A percentile compares a stretch with the other conserved stretches of the same genome.
Conservation (phyloP, 768 basidiomycete species). For the Cantharellus anzutake region DNA sequence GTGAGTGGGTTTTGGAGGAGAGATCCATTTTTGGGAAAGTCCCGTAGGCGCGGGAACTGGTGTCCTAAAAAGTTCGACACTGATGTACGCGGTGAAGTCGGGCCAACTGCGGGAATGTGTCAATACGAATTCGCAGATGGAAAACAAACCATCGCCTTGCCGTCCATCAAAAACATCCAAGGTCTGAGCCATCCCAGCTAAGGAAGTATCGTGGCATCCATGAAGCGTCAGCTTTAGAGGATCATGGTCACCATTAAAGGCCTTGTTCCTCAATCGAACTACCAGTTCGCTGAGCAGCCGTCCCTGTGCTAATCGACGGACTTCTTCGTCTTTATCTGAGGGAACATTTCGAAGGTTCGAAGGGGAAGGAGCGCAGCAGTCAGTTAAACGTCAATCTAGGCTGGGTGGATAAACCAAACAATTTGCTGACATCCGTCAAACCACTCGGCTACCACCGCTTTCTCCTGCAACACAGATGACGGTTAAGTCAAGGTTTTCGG, state of each 20-base stretch:
- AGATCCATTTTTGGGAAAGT: background rate
- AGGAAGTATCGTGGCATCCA: slow-evolving; percentile 41
- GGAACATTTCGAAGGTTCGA: background rate
- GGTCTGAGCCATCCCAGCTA: slow-evolving; percentile 43
- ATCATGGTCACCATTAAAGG: slow-evolving; percentile 24
- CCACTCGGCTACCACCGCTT: slow-evolving; percentile 62
- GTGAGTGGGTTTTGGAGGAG: background rate
- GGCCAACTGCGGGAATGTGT: slow-evolving; percentile 34
- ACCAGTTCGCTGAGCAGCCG: slow-evolving; percentile 45
- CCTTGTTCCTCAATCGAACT: slow-evolving; percentile 42
- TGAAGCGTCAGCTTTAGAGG: slow-evolving; percentile 35
- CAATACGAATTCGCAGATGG: background rate
- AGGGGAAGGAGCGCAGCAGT: background rate
- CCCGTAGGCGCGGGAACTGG: background rate
- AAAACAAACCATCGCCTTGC: slow-evolving; percentile 20
- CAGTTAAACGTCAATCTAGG: background rate
- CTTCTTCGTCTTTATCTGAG: slow-evolving; percentile 54
- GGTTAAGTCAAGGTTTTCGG: too few relatives aligned
- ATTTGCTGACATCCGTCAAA: slow-evolving; percentile 30
- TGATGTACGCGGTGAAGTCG: slow-evolving; percentile 52
- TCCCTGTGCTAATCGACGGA: slow-evolving; percentile 60
- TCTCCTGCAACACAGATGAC: slow-evolving; percentile 27
- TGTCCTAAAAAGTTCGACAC: slow-evolving; percentile 29
- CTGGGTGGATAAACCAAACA: background rate
- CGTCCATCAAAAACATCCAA: slow-evolving; percentile 55